These are phyloP conservation scores for Lunularia cruciata DNA, from an alignment of 225 moss, liverwort and hornwort genomes.

Conservation along the genomic window DNA sequence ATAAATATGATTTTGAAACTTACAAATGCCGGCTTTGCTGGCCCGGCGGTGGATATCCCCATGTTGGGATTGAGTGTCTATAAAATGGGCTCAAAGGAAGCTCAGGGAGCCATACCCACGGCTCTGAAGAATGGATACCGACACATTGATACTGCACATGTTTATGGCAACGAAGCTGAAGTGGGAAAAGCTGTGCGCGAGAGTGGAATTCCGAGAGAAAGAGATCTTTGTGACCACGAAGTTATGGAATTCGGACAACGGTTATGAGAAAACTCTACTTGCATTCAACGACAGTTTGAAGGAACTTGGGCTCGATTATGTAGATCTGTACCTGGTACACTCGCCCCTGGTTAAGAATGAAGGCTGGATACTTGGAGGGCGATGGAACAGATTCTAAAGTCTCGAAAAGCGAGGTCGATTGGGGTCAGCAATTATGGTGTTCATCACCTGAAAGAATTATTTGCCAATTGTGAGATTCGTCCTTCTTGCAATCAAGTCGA, in stretches of 20 bases:
- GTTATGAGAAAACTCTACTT: slow-evolving; percentile 67
- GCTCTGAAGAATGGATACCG: slow-evolving; percentile 75
- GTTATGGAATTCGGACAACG: slow-evolving; percentile 91
- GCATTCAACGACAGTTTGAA: slow-evolving; percentile 78
- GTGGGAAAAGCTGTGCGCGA: slow-evolving; percentile 77
- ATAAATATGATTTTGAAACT: slow-evolving; percentile 44
- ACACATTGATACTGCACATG: slow-evolving; percentile 73
- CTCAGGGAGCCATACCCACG: slow-evolving; percentile 38
- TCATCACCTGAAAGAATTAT: slow-evolving; percentile 82
- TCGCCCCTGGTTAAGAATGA: slow-evolving; percentile 51
- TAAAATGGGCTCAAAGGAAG: slow-evolving; percentile 52
- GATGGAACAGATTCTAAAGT: slow-evolving; percentile 80
- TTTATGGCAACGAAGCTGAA: slow-evolving; percentile 80
- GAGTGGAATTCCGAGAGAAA: slow-evolving; percentile 82
- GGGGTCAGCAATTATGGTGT: slow-evolving; percentile 96
- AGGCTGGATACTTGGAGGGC: slow-evolving; percentile 86
- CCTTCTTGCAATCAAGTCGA: slow-evolving; percentile 95
- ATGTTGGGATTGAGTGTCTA: slow-evolving; percentile 71
- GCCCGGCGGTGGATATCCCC: slow-evolving; percentile 59
- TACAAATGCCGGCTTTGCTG: slow-evolving; percentile 63
- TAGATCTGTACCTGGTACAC: slow-evolving; percentile 88
- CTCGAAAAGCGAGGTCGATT: slow-evolving; percentile 81
- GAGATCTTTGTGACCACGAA: slow-evolving; percentile 92
- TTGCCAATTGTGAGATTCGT: slow-evolving; percentile 64
- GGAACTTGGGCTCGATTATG: slow-evolving; percentile 70